Conservation (phyloP, 768 basidiomycete species). For the Kwoniella bestiolae region DNA sequence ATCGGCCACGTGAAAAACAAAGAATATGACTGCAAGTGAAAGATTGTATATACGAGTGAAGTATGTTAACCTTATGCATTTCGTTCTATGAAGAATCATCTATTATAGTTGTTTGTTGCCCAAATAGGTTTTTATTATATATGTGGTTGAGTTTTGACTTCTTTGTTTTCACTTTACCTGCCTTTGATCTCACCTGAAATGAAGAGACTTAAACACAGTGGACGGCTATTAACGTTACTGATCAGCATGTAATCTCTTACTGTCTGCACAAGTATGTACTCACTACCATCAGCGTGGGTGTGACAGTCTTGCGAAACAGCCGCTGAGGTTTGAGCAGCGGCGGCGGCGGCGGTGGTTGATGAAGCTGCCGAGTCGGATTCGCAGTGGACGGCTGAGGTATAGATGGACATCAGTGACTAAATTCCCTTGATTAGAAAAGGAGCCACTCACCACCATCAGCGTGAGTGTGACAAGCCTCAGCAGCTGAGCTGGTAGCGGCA, state of each 20-base stretch:
- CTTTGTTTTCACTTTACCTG: not conserved
- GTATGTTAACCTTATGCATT: not conserved
- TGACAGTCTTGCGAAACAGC: slow-evolving; percentile 35
- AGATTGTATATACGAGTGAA: no score
- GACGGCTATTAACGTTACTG: slow-evolving; percentile 2
- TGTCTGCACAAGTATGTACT: not conserved
- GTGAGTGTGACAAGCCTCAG: slow-evolving; percentile 44
- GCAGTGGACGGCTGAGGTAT: slow-evolving; percentile 14
- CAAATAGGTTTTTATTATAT: not conserved
- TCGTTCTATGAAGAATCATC: not conserved
- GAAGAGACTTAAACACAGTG: slow-evolving; percentile 20
- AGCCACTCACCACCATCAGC: slow-evolving; percentile 32
- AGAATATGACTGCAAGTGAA: not conserved
- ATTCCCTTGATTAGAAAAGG: not conserved
- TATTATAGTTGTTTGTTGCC: not conserved
- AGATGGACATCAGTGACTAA: not conserved
- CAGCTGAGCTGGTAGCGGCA: slow-evolving; percentile 22
- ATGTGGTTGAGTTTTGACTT: not conserved
- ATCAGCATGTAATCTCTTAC: not conserved
- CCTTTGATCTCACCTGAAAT: not conserved
- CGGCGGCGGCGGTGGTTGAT: slow-evolving; percentile 22
- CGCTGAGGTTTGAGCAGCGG: slow-evolving; percentile 17
- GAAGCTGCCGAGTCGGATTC: slow-evolving; percentile 4
- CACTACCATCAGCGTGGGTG: slow-evolving; percentile 34
- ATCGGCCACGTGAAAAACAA: not conserved